These are phyloP conservation scores for Dendrobium officinale DNA, from an alignment of 106 monocot genomes.

Conservation along the genomic window DNA sequence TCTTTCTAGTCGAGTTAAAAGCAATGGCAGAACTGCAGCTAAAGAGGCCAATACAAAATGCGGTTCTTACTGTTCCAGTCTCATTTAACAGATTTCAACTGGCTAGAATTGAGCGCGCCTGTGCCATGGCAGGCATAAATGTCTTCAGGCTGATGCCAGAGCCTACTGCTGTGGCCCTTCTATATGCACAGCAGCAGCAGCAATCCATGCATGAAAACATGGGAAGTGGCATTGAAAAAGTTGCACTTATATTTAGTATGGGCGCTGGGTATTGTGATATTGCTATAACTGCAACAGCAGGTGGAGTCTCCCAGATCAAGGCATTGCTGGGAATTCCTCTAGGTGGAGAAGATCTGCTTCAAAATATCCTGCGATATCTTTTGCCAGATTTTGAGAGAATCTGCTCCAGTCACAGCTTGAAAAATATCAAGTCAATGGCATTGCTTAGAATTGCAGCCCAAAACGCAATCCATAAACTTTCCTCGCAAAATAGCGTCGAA, in stretches of 20 bases:
- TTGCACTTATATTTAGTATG: slow-evolving; percentile 80
- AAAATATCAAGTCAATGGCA: slow-evolving; percentile 36
- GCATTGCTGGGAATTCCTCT: slow-evolving; percentile 39
- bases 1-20: slow-evolving; percentile 56
- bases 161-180: slow-evolving; percentile 69
- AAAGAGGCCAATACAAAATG: slow-evolving; percentile 42
- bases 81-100: slow-evolving; percentile 78
- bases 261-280: slow-evolving; percentile 82
- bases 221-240: slow-evolving; percentile 59
- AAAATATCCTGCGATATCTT: slow-evolving; percentile 42
- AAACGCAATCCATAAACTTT: slow-evolving; percentile 59
- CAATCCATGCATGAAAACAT: slow-evolving; percentile 31
- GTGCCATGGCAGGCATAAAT: slow-evolving; percentile 71
- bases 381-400: slow-evolving; percentile 41
- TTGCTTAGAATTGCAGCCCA: slow-evolving; percentile 36
- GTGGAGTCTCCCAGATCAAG: slow-evolving; percentile 76
- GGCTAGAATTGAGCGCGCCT: slow-evolving; percentile 73
- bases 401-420: slow-evolving; percentile 19
- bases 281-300: slow-evolving; percentile 61
- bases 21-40: slow-evolving; percentile 57
- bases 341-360: slow-evolving; percentile 74
- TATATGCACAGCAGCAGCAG: slow-evolving; percentile 80
- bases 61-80: slow-evolving; percentile 69
- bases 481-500: slow-evolving; percentile 24
- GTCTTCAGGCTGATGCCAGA: slow-evolving; percentile 75